Base-by-base conservation (phyloP, 768 basidiomycete genomes). In the Melanogaster broomeanus region DNA sequence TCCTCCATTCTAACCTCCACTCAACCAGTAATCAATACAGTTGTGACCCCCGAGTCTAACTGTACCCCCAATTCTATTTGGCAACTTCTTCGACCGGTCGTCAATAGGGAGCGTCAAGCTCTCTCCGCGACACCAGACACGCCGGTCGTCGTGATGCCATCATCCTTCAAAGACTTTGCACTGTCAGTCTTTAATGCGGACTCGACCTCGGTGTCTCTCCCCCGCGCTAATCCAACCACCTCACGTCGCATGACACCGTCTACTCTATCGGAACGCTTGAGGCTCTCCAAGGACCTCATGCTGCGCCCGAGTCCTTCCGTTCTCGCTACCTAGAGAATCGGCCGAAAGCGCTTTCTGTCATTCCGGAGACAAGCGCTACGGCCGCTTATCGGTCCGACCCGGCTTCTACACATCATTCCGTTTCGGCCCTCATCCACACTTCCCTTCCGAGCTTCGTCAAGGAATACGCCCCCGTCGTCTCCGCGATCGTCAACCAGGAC, bases 371-470 rank as follows among this genome's bases (percentile, higher is more conserved):
- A 11, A 58, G 43, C 34, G 21, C 55, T 15, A 56, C 56, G 8
- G 12, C 28, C 2, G 49, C 48, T 18, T 42, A 42, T 22, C 41
- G 33, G 25, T 53, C 61, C 42, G 57, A 48, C 52, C 43, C 57
- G 50, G 45, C 58, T 4, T 46, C 57, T 21, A 50, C 67, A 19
- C 45, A 51, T 5, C 48, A 53, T 6, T 19, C 52, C 2, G 47
- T 57, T n/a, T 59, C 66, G 12, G 37, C 59, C 15, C 53, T 70
- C 35, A 59, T 75, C 19, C 68, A 73, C 37, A 71, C 77, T 54
- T 75, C 81, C 15, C 63, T 86, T 35, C 76, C 83, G 12, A 68
- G 74, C 35, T 64, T 76, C 13, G 61, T 83, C 38, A 82, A 81
- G 34, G 71, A 73, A 34, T 78, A 73, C 39, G 70, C 76, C 46